phyloP scores from a whole-genome alignment of 768 basidiomycete species.

The Pleurotus pulmonarius region DNA sequence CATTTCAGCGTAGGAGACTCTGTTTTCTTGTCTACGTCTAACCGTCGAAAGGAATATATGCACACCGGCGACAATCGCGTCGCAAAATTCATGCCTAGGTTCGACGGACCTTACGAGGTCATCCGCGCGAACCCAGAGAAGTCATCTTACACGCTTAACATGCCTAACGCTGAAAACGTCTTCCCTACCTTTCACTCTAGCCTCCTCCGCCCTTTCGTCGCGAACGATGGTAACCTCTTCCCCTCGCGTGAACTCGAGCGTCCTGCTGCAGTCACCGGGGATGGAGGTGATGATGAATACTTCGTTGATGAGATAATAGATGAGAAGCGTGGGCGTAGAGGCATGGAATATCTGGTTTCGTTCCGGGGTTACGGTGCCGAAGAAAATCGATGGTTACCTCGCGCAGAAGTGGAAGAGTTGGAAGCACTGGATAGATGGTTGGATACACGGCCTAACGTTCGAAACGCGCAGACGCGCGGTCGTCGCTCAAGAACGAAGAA shows the following conservation, averaged over 20 bases:
- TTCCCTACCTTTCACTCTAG: conserved; percentile 30
- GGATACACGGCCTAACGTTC: background rate
- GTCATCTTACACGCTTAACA: conserved; percentile 19
- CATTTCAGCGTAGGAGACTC: background rate
- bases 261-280: conserved; percentile 20
- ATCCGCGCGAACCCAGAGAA: conserved; percentile 11
- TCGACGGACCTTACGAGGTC: conserved; percentile 24
- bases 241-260: conserved; percentile 11
- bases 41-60: background rate
- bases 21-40: background rate
- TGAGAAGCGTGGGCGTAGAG: background rate
- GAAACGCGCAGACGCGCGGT: too few relatives aligned
- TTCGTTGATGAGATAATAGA: background rate
- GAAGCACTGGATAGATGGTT: background rate
- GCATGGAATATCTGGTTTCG: background rate
- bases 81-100: conserved; percentile 9
- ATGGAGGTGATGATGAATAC: conserved; percentile 20
- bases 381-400: background rate
- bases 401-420: background rate
- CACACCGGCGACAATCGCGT: background rate
- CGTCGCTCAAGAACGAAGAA: too few relatives aligned
- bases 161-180: conserved; percentile 14
- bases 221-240: too few relatives aligned
- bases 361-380: background rate
- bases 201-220: conserved; percentile 16